These are phyloP conservation scores for Termitomyces sp. DNA, from an alignment of 768 basidiomycete species.

Conservation along the genomic window DNA sequence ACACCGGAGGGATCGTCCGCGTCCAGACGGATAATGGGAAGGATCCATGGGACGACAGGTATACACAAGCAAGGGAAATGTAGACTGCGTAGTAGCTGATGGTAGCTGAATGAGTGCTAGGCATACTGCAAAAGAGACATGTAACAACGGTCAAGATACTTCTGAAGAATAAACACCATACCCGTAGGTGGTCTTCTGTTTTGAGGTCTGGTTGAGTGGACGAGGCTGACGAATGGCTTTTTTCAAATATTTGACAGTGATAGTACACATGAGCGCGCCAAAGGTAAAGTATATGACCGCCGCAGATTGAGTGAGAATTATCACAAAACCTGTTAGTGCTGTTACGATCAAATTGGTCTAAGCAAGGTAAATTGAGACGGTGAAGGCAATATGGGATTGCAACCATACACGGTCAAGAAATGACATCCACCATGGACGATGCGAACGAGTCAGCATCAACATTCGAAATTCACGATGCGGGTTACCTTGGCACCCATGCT, in stretches of 20 bases:
- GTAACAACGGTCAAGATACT: neutral
- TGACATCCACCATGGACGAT: constrained; percentile 22
- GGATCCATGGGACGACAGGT: constrained; percentile 55
- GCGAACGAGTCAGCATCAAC: constrained; percentile 3
- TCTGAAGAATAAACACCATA: constrained; percentile 24
- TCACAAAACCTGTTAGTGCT: constrained; percentile 36
- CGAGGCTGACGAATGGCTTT: constrained; percentile 58
- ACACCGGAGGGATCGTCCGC: constrained; percentile 38
- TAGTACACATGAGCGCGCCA: constrained; percentile 51
- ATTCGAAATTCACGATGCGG: neutral
- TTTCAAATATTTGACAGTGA: constrained; percentile 61
- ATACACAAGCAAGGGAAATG: constrained; percentile 47
- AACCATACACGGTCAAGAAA: constrained; percentile 34
- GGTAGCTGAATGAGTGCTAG: constrained; percentile 72
- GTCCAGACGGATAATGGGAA: constrained; percentile 33
- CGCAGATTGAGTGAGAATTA: constrained; percentile 59
- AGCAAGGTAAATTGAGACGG: neutral
- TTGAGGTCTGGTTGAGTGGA: constrained; percentile 33
- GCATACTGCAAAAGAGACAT: constrained; percentile 50
- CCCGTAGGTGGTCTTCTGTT: constrained; percentile 62
- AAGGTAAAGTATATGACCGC: constrained; percentile 54
- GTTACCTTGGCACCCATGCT: too few relatives aligned
- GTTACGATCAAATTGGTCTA: constrained; percentile 62
- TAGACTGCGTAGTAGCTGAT: constrained; percentile 64
- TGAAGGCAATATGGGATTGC: neutral